Percentiles rank a stretch among this genome's conserved stretches.
phyloP scores from a whole-genome alignment of 2,329 filamentous ascomycete genomes.

The Aspergillus ochraceus region DNA sequence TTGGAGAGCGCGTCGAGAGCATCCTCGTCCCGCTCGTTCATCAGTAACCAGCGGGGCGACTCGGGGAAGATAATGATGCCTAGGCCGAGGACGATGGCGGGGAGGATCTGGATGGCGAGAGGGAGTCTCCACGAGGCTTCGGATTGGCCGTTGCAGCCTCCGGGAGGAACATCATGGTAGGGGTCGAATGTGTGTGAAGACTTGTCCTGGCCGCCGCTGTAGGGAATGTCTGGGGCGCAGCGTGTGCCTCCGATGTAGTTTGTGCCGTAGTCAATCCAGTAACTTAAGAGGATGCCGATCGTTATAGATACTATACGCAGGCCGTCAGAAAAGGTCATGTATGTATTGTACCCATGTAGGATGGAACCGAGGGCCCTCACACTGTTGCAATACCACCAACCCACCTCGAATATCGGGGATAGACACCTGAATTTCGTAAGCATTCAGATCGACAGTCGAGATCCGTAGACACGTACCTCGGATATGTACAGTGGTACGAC shows the following conservation, averaged over 20 bases:
- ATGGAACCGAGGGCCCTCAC: conserved; percentile 17
- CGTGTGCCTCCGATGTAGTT: conserved; percentile 46
- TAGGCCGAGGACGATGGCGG: conserved; percentile 38
- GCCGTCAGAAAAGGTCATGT: conserved; percentile 19
- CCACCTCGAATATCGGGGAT: conserved; percentile 39
- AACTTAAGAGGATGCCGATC: conserved; percentile 38
- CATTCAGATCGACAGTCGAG: neutral
- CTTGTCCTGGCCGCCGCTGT: conserved; percentile 47
- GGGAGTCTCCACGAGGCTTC: conserved; percentile 51
- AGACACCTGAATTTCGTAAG: conserved; percentile 39
- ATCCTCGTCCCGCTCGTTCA: conserved; percentile 51
- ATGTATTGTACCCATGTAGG: neutral
- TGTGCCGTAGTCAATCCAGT: conserved; percentile 46
- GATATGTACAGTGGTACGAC: conserved; percentile 57
- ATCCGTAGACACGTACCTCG: conserved; percentile 32
- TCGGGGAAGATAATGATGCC: conserved; percentile 55
- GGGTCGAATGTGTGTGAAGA: conserved; percentile 40
- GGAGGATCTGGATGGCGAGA: conserved; percentile 48
- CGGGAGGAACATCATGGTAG: conserved; percentile 45
- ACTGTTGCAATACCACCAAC: conserved; percentile 41
- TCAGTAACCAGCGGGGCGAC: conserved; percentile 57
- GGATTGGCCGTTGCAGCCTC: conserved; percentile 50
- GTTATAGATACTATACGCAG: conserved; percentile 43
- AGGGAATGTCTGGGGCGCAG: conserved; percentile 51
- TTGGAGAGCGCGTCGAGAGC: conserved; percentile 48